These are phyloP conservation scores for Bipolaris gigantea DNA, from an alignment of 2,329 filamentous ascomycete genomes.

Conservation along the genomic window DNA sequence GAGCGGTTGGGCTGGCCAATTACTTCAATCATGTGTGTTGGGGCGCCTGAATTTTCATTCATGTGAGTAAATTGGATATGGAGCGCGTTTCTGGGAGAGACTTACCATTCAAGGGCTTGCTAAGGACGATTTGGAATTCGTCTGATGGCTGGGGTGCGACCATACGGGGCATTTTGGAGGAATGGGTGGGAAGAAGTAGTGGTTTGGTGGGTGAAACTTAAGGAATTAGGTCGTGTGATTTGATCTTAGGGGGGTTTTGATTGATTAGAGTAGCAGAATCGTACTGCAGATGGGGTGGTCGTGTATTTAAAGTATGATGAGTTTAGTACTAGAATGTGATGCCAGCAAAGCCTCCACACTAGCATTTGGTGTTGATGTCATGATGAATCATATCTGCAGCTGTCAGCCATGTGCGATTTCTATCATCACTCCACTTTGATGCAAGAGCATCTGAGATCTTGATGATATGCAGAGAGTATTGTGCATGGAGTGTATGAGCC, in stretches of 20 bases:
- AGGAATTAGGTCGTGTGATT: neutral
- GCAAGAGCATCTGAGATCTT: neutral
- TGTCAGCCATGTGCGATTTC: neutral
- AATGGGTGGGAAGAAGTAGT: neutral
- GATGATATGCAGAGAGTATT: neutral
- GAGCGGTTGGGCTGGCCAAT: conserved; percentile 48
- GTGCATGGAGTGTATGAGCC: neutral
- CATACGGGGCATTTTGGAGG: conserved; percentile 28
- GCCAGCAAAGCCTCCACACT: conserved; percentile 9
- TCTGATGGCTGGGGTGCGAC: conserved; percentile 77
- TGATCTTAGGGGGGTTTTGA: neutral
- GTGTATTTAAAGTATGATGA: neutral
- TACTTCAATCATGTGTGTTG: conserved; percentile 42
- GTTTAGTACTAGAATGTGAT: conserved; percentile 3
- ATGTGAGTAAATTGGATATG: conserved; percentile 1
- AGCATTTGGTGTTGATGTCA: conserved; percentile 12
- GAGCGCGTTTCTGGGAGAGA: conserved; percentile 1
- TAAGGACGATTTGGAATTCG: conserved; percentile 68
- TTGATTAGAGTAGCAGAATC: neutral
- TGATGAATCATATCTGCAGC: conserved; percentile 12
- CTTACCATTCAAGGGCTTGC: conserved; percentile 32
- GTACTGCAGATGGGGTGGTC: neutral
- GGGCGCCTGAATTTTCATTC: conserved; percentile 11
- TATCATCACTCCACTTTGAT: neutral
- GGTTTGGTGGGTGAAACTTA: neutral